A percentile compares a stretch with the other conserved stretches of the same genome.
Conservation (phyloP, 305 asterid species). For the Vinca major region DNA sequence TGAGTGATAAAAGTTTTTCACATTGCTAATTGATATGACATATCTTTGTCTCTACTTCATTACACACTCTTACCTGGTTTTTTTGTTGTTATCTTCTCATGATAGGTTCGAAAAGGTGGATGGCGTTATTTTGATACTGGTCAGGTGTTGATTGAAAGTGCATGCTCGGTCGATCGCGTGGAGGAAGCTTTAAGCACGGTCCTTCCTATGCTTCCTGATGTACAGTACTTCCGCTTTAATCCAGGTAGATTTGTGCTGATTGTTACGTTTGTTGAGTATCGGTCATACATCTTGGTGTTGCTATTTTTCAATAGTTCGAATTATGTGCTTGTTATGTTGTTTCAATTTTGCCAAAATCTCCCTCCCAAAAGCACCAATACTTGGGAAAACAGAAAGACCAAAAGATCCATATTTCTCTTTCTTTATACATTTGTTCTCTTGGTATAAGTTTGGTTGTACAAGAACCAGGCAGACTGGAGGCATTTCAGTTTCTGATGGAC, state of each 20-base stretch:
- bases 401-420: not conserved
- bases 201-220: slow-evolving; percentile 95
- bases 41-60: not conserved
- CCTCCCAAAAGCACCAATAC: not conserved
- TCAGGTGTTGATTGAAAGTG: slow-evolving; percentile 95
- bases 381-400: no score
- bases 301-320: not conserved
- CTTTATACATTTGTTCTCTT: not conserved
- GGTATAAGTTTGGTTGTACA: not conserved
- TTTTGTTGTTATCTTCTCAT: slow-evolving; percentile 21
- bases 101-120: slow-evolving; percentile 89
- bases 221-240: slow-evolving; percentile 88
- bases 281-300: not conserved
- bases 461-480: not conserved
- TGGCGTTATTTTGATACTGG: slow-evolving; percentile 99
- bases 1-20: not conserved
- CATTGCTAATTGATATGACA: not conserved
- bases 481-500: not conserved
- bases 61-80: no score
- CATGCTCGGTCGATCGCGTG: slow-evolving; percentile 98
- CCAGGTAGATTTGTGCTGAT: slow-evolving; percentile 51
- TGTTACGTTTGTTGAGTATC: no score
- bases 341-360: not conserved
- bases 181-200: slow-evolving; percentile 91
- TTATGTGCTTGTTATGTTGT: not conserved